These are phyloP conservation scores for Vicia sativa DNA, from an alignment of 306 rosid genomes.

Conservation along the genomic window DNA sequence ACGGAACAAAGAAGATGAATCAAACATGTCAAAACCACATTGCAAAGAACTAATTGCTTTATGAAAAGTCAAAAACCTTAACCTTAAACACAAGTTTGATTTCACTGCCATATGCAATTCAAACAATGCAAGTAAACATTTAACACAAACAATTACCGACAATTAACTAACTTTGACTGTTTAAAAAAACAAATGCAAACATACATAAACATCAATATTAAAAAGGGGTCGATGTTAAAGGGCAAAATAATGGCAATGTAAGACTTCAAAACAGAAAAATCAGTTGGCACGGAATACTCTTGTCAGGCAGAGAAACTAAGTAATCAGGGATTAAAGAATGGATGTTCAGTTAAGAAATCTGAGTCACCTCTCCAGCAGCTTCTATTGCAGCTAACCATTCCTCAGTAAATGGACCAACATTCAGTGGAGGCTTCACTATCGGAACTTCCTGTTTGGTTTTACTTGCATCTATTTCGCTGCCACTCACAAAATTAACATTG, in stretches of 20 bases:
- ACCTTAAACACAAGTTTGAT: conserved; percentile 3
- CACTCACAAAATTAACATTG: conserved; percentile 39
- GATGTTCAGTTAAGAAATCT: conserved; percentile 29
- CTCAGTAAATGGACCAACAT: conserved; percentile 80
- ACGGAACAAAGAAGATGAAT: conserved; percentile 34
- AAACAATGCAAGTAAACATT: conserved; percentile 4
- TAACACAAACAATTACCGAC: background rate
- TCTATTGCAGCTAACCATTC: conserved; percentile 97
- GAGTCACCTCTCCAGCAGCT: conserved; percentile 92
- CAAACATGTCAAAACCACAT: conserved; percentile 7
- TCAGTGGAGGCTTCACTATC: conserved; percentile 54
- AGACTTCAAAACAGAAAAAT: conserved; percentile 23
- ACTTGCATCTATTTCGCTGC: conserved; percentile 49
- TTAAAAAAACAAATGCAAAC: background rate
- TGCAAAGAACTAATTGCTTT: conserved; percentile 7
- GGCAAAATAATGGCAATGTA: background rate
- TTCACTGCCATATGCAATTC: conserved; percentile 17
- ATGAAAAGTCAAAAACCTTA: conserved; percentile 2
- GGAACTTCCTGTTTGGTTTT: conserved; percentile 49
- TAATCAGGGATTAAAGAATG: conserved; percentile 14
- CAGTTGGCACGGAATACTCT: conserved; percentile 10
- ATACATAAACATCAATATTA: background rate
- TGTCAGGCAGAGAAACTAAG: conserved; percentile 12
- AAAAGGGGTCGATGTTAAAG: conserved; percentile 4
- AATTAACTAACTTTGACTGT: too few relatives aligned